A percentile compares a stretch with the other conserved stretches of the same genome.
Evolutionary conservation across 225 moss, liverwort and hornwort genomes (phyloP).

Genomic region (Asterella californica): DNA sequence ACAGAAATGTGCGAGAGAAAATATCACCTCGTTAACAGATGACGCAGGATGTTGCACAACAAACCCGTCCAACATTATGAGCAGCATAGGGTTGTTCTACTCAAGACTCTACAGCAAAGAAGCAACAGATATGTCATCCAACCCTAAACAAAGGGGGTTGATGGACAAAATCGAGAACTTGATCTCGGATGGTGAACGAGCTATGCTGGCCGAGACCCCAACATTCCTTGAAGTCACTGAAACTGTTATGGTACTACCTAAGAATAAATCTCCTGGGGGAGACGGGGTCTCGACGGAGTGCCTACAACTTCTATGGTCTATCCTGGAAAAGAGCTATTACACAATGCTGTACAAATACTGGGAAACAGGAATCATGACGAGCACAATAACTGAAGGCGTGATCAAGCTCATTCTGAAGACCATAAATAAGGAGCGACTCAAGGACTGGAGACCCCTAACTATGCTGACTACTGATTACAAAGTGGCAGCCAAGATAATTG

Average conservation of each 20-base stretch:
- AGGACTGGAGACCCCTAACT: neutral
- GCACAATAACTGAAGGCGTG: too few species aligned
- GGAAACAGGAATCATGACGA: neutral
- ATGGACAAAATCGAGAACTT: too few species aligned
- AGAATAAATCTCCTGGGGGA: neutral
- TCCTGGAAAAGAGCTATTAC: neutral
- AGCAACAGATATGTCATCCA: too few species aligned
- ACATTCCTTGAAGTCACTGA: neutral
- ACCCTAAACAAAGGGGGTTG: too few species aligned
- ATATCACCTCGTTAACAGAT: too few species aligned
- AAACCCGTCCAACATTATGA: too few species aligned
- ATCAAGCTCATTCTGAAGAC: neutral
- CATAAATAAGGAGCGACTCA: neutral
- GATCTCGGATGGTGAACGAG: neutral
- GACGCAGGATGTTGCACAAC: too few species aligned
- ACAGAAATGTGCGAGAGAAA: too few species aligned
- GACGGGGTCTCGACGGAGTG: neutral
- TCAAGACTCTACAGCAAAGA: too few species aligned
- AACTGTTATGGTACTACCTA: neutral
- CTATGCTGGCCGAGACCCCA: neutral
- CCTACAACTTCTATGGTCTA: neutral
- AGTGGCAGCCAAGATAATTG: neutral
- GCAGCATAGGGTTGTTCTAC: too few species aligned
- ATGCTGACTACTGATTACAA: constrained; percentile 1
- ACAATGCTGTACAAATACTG: neutral